Evolutionary conservation across 164 flowering plant species (phyloP).

Genomic region (Umbellularia californica): DNA sequence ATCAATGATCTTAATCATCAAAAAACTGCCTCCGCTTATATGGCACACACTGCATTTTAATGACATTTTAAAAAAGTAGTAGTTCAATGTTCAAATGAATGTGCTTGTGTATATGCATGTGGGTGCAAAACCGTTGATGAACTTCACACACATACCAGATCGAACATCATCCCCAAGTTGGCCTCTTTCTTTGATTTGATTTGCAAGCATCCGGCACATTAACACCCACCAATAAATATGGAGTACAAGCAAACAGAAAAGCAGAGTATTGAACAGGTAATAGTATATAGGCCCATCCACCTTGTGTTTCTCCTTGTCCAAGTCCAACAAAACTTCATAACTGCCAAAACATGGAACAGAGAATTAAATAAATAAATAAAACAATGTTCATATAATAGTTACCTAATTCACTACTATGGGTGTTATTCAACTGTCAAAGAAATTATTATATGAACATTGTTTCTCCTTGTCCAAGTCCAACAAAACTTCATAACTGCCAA

Average conservation of each 20-base stretch:
- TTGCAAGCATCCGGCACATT: slow-evolving; percentile 83
- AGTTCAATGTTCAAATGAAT: neutral
- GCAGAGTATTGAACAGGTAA: slow-evolving; percentile 77
- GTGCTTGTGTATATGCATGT: neutral
- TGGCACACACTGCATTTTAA: neutral
- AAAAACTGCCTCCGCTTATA: neutral
- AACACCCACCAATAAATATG: slow-evolving; percentile 92
- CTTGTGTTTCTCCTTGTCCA: slow-evolving; percentile 63
- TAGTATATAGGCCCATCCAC: slow-evolving; percentile 79
- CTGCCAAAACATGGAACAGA: slow-evolving; percentile 34
- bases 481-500: too few relatives aligned
- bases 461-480: too few relatives aligned
- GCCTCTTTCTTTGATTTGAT: slow-evolving; percentile 85
- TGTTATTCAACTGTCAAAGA: too few relatives aligned
- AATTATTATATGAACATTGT: too few relatives aligned
- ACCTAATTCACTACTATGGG: too few relatives aligned
- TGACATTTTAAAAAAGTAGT: neutral
- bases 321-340: slow-evolving; percentile 60
- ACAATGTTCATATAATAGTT: neutral
- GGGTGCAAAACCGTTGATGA: too few relatives aligned
- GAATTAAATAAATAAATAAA: neutral
- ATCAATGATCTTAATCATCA: neutral
- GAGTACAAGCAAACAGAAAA: slow-evolving; percentile 77
- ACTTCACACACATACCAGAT: slow-evolving; percentile 53
- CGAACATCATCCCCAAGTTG: slow-evolving; percentile 85